phyloP scores from a whole-genome alignment of 2,329 filamentous ascomycete genomes.

The Colletotrichum chlorophyti region DNA sequence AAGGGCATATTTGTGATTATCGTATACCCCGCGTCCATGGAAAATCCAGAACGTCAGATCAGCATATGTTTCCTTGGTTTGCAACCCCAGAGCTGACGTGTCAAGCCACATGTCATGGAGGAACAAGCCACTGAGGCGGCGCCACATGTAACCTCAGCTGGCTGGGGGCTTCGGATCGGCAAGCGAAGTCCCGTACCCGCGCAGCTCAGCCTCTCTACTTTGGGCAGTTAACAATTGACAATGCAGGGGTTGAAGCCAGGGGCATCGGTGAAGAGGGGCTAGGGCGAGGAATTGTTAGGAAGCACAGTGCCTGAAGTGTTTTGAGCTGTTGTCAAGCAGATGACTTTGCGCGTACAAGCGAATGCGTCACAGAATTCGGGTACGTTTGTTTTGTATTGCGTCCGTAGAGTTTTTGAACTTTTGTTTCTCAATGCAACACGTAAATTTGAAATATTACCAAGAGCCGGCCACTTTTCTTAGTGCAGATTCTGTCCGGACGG shows the following conservation, averaged over 20 bases:
- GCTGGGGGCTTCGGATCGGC: too few species aligned
- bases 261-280: neutral
- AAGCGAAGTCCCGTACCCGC: too few species aligned
- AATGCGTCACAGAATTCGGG: too few species aligned
- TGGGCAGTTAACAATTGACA: conserved; percentile 1
- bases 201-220: too few species aligned
- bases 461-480: too few species aligned
- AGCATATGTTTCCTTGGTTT: conserved; percentile 11
- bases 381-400: too few species aligned
- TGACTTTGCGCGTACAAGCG: too few species aligned
- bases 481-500: too few species aligned
- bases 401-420: too few species aligned
- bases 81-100: neutral
- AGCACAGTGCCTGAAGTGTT: conserved; percentile 1
- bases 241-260: conserved; percentile 10
- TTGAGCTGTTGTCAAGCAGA: too few species aligned
- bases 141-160: neutral
- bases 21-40: conserved; percentile 3
- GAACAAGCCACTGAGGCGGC: conserved; percentile 1
- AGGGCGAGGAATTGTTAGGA: conserved; percentile 6
- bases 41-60: conserved; percentile 14
- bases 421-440: too few species aligned
- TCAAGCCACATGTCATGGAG: neutral
- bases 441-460: too few species aligned
- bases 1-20: neutral